phyloP scores from a whole-genome alignment of 2,329 filamentous ascomycete species.

The Ophiosphaerella narmari region DNA sequence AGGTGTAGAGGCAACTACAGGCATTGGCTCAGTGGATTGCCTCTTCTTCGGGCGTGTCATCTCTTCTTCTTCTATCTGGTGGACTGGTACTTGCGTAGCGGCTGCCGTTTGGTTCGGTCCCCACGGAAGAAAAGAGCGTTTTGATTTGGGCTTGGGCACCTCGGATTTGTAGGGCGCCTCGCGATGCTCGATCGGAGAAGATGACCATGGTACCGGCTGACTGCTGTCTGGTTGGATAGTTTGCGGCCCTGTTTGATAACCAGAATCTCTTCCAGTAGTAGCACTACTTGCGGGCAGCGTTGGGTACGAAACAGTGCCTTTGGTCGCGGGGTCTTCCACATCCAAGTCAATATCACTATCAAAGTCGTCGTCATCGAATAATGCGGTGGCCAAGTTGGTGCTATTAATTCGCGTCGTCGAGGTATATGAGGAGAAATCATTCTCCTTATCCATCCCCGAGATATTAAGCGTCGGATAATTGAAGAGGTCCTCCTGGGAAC shows the following conservation, averaged over 20 bases:
- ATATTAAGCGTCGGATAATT: slow-evolving; percentile 35
- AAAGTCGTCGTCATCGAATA: slow-evolving; percentile 80
- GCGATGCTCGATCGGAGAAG: slow-evolving; percentile 60
- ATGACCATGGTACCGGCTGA: slow-evolving; percentile 72
- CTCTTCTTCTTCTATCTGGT: slow-evolving; percentile 25
- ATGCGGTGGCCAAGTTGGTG: slow-evolving; percentile 27
- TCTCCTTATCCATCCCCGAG: slow-evolving; percentile 33
- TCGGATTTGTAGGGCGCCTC: slow-evolving; percentile 33
- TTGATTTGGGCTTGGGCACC: slow-evolving; percentile 20
- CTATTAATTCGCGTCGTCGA: slow-evolving; percentile 17
- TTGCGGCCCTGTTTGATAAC: slow-evolving; percentile 31
- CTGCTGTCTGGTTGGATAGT: slow-evolving; percentile 52
- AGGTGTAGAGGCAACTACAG: slow-evolving; percentile 50
- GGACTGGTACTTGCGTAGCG: slow-evolving; percentile 17
- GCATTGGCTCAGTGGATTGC: slow-evolving; percentile 41
- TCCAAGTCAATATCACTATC: slow-evolving; percentile 82
- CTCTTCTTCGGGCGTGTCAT: slow-evolving; percentile 30
- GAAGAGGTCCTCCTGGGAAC: slow-evolving; percentile 40
- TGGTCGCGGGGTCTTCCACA: slow-evolving; percentile 63
- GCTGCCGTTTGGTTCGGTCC: slow-evolving; percentile 45
- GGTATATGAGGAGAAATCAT: slow-evolving; percentile 20
- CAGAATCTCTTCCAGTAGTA: slow-evolving; percentile 35
- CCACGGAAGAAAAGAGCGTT: slow-evolving; percentile 62
- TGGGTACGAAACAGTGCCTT: slow-evolving; percentile 49
- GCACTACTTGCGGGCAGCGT: slow-evolving; percentile 33